These are phyloP conservation scores for Lipomyces lipofer DNA, from an alignment of 805 yeast species.

Conservation along the genomic window DNA sequence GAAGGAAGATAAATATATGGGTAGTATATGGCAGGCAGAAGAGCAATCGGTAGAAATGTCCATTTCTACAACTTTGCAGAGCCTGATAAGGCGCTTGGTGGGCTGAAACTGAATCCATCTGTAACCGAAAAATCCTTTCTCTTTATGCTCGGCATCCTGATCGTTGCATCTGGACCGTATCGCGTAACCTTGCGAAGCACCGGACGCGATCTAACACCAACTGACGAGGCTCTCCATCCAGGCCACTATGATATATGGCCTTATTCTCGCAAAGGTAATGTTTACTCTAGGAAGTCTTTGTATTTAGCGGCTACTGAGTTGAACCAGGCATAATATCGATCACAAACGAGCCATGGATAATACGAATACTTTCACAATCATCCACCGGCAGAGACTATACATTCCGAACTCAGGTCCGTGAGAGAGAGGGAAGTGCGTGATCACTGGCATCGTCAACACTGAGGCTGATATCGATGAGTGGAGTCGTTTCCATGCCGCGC, in stretches of 20 bases:
- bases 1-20: too few relatives aligned
- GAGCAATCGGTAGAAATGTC: not conserved
- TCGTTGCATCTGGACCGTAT: not conserved
- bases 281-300: too few relatives aligned
- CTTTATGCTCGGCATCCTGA: not conserved
- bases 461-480: too few relatives aligned
- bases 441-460: too few relatives aligned
- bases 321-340: too few relatives aligned
- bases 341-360: too few relatives aligned
- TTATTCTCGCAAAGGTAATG: not conserved
- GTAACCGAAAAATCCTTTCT: not conserved
- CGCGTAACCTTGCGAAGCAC: not conserved
- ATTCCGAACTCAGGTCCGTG: too few relatives aligned
- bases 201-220: not conserved
- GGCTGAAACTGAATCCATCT: not conserved
- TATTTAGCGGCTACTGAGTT: too few relatives aligned
- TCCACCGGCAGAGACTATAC: too few relatives aligned
- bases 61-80: not conserved
- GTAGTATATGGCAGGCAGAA: not conserved
- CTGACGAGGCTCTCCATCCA: not conserved
- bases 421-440: too few relatives aligned
- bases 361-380: too few relatives aligned
- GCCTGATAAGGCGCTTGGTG: not conserved
- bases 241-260: not conserved
- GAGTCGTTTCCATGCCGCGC: too few relatives aligned